Evolutionary conservation across 306 rosid genomes (phyloP).

Genomic region (Prunus kanzakura): DNA sequence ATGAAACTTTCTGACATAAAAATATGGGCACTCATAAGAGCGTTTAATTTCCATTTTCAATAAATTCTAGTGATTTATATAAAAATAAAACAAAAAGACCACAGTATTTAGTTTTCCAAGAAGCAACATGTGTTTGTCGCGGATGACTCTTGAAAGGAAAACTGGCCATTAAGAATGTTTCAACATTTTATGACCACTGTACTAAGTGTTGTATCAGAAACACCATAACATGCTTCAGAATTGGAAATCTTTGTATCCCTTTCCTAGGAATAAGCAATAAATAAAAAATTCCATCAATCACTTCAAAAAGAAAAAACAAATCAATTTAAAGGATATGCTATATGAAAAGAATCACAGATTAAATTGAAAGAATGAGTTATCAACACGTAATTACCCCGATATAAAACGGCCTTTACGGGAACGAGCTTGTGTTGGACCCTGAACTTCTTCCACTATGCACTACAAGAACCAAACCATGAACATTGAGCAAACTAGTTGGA

Average conservation of each 20-base stretch:
- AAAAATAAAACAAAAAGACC: background rate
- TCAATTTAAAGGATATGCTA: background rate
- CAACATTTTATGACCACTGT: background rate
- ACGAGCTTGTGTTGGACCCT: slow-evolving; percentile 88
- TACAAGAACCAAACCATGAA: slow-evolving; percentile 37
- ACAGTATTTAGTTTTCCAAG: background rate
- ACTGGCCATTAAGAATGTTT: background rate
- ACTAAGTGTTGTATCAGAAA: background rate
- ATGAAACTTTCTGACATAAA: background rate
- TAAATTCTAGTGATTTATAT: background rate
- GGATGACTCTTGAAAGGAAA: background rate
- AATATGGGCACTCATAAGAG: background rate
- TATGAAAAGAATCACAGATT: background rate
- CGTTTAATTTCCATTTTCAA: background rate
- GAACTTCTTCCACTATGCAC: slow-evolving; percentile 99
- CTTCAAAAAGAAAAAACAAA: background rate
- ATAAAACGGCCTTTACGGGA: slow-evolving; percentile 86
- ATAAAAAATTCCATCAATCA: slow-evolving; percentile 1
- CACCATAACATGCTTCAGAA: background rate
- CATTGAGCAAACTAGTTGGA: background rate
- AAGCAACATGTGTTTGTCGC: background rate
- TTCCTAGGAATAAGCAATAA: background rate
- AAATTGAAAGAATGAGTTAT: slow-evolving; percentile 1
- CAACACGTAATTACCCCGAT: slow-evolving; percentile 58
- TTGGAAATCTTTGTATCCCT: background rate